Evolutionary conservation across 441 rosid species (phyloP).

Genomic region (Caryocar brasiliense): DNA sequence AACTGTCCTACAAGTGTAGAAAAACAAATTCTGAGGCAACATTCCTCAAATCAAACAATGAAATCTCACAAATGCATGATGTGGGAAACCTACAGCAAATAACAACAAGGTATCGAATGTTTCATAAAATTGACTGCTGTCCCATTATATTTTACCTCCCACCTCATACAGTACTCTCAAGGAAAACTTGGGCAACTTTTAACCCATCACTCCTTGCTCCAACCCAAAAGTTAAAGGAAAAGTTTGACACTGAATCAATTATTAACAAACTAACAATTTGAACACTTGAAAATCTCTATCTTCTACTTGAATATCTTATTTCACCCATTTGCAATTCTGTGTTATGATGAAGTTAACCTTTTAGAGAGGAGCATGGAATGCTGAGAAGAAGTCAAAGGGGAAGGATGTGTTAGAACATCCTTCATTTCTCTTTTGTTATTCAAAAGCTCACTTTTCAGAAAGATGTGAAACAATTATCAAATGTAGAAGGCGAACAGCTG

Average conservation of each 20-base stretch:
- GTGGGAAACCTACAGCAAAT: background rate
- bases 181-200: too few species aligned
- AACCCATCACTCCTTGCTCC: too few species aligned
- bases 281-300: too few species aligned
- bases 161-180: too few species aligned
- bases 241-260: too few species aligned
- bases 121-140: too few species aligned
- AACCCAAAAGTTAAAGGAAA: too few species aligned
- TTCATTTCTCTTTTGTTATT: background rate
- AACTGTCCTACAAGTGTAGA: slow-evolving; percentile 79
- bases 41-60: background rate
- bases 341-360: background rate
- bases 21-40: slow-evolving; percentile 26
- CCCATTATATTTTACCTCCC: too few species aligned
- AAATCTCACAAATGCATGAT: too few species aligned
- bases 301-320: background rate
- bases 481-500: slow-evolving; percentile 3
- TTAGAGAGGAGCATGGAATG: background rate
- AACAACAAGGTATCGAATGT: too few species aligned
- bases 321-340: background rate
- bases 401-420: background rate
- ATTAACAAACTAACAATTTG: too few species aligned
- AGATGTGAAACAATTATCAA: slow-evolving; percentile 4
- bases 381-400: background rate
- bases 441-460: slow-evolving; percentile 1